Evolutionary conservation across 345 rosid genomes (phyloP), one percentile per base, ranked within the genome.

Genomic region (Lenwebbia sp.): DNA sequence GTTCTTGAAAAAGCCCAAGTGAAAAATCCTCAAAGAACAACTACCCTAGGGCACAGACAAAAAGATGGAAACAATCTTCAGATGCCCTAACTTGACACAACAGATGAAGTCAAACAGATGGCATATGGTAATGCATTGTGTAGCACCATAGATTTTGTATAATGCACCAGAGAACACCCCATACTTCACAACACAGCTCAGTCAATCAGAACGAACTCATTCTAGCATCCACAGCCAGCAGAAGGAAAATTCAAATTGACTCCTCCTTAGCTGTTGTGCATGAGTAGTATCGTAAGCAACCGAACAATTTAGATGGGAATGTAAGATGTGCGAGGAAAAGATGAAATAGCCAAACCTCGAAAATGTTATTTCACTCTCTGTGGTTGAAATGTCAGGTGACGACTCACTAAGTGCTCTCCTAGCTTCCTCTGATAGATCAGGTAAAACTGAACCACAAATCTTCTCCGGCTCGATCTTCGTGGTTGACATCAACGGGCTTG

Each of bases 311-410:
- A 26, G 30, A 49, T 44, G 52, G 37, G 26, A 14, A 44, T 30
- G 30, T 33, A 11, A 33, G 62, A 83, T 26, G 12, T 83, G 37
- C 17, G 55, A 75, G 25, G 76, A 37, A 49, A 83, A 85, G 55
- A 85, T 25, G 44, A 82, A 85, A 84, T 82, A 87, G 62, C 49
- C 89, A 89, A 86, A 97, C 99, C 98, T 96, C 62, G 98, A 94
- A 91, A 89, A 92, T 75, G 96, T 51, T 53, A 95, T 83, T 65
- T 94, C 96, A 86, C 91, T 92, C 83, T 91, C 96, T 86, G 94
- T 93, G 86, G 96, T 90, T 86, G 98, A 93, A 93, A 94, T 95
- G 85, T 95, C 98, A 54, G 98, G 99, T 55, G 99, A 96, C 50
- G 98, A 95, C 84, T 96, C 99, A 15, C 92, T 91, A 88, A 93